A percentile compares a stretch with the other conserved stretches of the same genome.
Conservation (phyloP, 768 basidiomycete species). For the Cubamyces sp. region DNA sequence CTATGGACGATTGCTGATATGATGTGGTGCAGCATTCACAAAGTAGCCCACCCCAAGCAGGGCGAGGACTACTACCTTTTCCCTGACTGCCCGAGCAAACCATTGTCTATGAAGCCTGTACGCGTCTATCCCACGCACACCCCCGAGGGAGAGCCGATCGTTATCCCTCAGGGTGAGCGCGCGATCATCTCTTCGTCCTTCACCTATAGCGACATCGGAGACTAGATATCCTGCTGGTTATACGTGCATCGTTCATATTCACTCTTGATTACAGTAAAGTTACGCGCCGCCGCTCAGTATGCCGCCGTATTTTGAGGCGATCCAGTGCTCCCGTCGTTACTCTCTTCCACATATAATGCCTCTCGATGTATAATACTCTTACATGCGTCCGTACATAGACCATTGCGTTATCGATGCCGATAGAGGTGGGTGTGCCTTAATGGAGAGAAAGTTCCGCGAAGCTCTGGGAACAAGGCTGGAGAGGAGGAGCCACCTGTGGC, state of each 20-base stretch:
- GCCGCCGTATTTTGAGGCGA: no score
- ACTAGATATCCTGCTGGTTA: neutral
- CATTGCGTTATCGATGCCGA: neutral
- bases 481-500: neutral
- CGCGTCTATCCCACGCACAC: neutral
- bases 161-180: no score
- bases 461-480: slow-evolving; percentile 2
- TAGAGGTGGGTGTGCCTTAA: neutral
- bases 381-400: neutral
- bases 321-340: no score
- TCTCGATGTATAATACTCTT: neutral
- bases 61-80: neutral
- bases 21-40: neutral
- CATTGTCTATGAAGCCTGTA: neutral
- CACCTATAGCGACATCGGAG: no score
- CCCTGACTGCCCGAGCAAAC: neutral
- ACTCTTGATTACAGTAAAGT: no score
- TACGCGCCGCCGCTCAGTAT: no score
- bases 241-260: neutral
- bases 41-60: neutral
- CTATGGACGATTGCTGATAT: neutral
- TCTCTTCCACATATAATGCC: no score
- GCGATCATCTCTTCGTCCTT: no score
- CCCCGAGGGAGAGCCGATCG: neutral
- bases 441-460: slow-evolving; percentile 17